phyloP scores from a whole-genome alignment of 2,329 filamentous ascomycete genomes.

The Fusarium annulatum region DNA sequence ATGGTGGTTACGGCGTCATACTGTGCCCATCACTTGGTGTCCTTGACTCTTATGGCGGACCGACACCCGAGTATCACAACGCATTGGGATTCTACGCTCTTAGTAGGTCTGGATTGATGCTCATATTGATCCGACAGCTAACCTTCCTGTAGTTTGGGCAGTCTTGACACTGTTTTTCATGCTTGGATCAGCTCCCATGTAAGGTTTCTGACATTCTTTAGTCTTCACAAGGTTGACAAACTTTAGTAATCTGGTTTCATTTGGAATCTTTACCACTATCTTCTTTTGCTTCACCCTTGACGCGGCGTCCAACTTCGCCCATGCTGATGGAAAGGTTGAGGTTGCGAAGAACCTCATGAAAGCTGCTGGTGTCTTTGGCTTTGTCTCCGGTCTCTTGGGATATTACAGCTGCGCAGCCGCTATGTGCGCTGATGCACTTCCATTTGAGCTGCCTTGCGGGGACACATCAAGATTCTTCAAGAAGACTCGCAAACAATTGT shows the following conservation, averaged over 20 bases:
- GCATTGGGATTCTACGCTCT: conserved; percentile 46
- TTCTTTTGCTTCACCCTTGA: conserved; percentile 45
- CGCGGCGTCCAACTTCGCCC: conserved; percentile 36
- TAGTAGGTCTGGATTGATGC: conserved; percentile 8
- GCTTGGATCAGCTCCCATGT: conserved; percentile 40
- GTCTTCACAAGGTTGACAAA: not conserved
- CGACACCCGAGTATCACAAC: conserved; percentile 44
- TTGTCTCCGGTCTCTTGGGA: conserved; percentile 42
- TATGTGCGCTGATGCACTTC: conserved; percentile 42
- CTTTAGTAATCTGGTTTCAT: conserved; percentile 42
- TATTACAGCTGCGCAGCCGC: conserved; percentile 42
- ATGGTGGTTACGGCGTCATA: conserved; percentile 45
- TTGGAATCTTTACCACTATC: conserved; percentile 39
- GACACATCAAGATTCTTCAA: conserved; percentile 36
- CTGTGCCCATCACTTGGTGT: conserved; percentile 42
- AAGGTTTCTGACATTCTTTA: not conserved
- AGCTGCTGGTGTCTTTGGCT: conserved; percentile 41
- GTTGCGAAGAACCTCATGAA: conserved; percentile 27
- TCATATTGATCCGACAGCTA: not conserved
- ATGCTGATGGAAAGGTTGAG: conserved; percentile 40
- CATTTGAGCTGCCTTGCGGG: conserved; percentile 42
- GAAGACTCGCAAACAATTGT: conserved; percentile 15
- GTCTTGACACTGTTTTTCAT: conserved; percentile 45
- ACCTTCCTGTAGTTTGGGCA: conserved; percentile 38
- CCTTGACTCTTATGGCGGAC: conserved; percentile 42